These are phyloP conservation scores for Periconia macrospinosa DNA, from an alignment of 2,329 filamentous ascomycete genomes.

Conservation along the genomic window DNA sequence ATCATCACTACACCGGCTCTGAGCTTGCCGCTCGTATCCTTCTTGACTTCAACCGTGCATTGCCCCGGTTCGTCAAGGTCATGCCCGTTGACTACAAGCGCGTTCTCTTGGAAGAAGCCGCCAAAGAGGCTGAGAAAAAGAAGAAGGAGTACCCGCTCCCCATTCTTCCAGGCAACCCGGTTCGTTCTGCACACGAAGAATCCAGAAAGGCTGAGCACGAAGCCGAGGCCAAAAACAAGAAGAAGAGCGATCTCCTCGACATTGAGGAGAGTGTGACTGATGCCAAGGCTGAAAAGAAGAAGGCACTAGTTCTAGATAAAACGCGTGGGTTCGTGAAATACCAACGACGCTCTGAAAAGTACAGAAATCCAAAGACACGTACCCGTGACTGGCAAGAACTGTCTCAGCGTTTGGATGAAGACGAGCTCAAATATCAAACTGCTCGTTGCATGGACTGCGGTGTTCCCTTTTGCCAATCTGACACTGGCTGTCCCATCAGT, in stretches of 20 bases:
- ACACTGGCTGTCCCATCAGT: constrained; percentile 91
- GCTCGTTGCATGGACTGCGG: constrained; percentile 99
- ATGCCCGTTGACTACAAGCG: constrained; percentile 96
- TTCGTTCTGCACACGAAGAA: constrained; percentile 56
- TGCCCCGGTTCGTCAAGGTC: constrained; percentile 90
- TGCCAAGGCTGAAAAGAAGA: constrained; percentile 82
- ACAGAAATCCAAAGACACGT: constrained; percentile 79
- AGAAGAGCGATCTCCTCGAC: constrained; percentile 70
- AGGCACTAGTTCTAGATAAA: constrained; percentile 94
- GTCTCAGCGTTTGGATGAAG: constrained; percentile 82
- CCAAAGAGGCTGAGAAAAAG: constrained; percentile 82
- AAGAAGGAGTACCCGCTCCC: constrained; percentile 81
- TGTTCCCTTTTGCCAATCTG: constrained; percentile 97
- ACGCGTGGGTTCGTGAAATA: constrained; percentile 98
- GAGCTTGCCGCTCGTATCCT: constrained; percentile 91
- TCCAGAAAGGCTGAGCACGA: constrained; percentile 59
- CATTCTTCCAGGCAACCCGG: constrained; percentile 68
- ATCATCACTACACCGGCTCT: constrained; percentile 96
- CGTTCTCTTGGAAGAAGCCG: constrained; percentile 81
- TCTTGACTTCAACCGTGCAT: constrained; percentile 90
- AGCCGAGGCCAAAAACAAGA: constrained; percentile 66
- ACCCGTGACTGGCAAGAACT: constrained; percentile 94
- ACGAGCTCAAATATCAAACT: constrained; percentile 94
- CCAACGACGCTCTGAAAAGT: constrained; percentile 88
- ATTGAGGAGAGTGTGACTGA: constrained; percentile 92